Conservation (phyloP, 768 basidiomycete genomes). For the Tricholoma furcatifolium region DNA sequence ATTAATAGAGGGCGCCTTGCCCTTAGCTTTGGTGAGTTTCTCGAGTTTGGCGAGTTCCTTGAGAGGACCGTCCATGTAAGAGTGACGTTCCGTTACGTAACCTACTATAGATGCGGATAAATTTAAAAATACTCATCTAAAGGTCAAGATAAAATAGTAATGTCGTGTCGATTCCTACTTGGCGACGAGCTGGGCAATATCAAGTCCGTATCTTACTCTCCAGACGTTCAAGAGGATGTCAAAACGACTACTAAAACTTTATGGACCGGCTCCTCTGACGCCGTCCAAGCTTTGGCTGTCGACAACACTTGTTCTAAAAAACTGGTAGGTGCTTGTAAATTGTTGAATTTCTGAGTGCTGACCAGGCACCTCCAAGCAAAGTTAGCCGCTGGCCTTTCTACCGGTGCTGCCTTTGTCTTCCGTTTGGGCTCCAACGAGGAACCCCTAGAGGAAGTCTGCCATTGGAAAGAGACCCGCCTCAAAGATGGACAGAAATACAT, state of each 20-base stretch:
- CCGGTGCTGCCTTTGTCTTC: conserved; percentile 52
- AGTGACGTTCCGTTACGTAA: conserved; percentile 12
- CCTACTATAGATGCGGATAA: background rate
- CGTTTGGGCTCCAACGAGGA: conserved; percentile 36
- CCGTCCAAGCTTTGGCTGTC: conserved; percentile 31
- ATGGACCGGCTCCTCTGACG: conserved; percentile 31
- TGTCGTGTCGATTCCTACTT: conserved; percentile 67
- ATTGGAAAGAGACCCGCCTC: conserved; percentile 69
- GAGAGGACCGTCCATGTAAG: conserved; percentile 65
- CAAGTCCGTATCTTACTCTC: conserved; percentile 53
- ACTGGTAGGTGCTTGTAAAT: conserved; percentile 34
- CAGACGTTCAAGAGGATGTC: conserved; percentile 26
- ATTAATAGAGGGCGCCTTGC: conserved; percentile 51
- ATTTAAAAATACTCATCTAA: background rate
- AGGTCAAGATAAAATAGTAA: background rate
- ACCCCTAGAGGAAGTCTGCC: conserved; percentile 32
- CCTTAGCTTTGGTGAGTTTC: conserved; percentile 53
- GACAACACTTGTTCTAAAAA: conserved; percentile 20
- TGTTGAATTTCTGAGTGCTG: background rate
- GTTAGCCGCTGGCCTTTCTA: conserved; percentile 64
- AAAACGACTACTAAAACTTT: conserved; percentile 34
- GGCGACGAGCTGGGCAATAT: conserved; percentile 82
- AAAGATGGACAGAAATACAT: conserved; percentile 54
- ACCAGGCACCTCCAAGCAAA: conserved; percentile 41
- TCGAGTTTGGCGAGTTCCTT: conserved; percentile 83